Evolutionary conservation across 306 rosid genomes (phyloP).

Genomic region (Prunus armeniaca): DNA sequence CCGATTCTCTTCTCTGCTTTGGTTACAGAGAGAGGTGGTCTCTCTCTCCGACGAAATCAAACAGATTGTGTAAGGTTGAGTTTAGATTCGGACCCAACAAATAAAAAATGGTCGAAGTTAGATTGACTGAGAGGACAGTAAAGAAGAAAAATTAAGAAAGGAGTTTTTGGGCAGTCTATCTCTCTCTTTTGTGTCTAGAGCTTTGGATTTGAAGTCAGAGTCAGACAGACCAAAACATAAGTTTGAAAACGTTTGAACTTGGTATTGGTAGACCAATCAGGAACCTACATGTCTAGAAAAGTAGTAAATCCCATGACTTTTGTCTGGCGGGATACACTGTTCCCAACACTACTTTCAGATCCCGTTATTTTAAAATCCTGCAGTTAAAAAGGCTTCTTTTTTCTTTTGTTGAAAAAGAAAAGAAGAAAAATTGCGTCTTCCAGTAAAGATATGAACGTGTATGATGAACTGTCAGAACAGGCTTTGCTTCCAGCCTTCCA

Average conservation of each 20-base stretch:
- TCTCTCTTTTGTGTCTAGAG: not conserved
- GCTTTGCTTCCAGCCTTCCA: no score
- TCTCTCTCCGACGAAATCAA: not conserved
- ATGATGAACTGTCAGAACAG: no score
- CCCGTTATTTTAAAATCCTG: not conserved
- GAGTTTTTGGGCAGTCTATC: not conserved
- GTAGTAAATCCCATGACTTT: not conserved
- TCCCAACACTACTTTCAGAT: not conserved
- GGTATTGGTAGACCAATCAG: constrained; percentile 2
- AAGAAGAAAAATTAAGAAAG: not conserved
- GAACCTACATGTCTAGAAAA: not conserved
- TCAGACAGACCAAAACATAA: not conserved
- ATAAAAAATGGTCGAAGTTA: no score
- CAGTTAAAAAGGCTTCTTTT: not conserved
- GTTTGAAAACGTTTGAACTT: constrained; percentile 6
- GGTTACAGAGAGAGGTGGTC: no score
- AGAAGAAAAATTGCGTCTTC: no score
- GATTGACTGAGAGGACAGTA: not conserved
- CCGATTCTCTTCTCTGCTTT: not conserved
- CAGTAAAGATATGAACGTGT: no score
- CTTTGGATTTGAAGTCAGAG: not conserved
- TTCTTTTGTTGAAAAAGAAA: not conserved
- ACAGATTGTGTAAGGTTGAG: not conserved
- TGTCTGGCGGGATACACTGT: not conserved
- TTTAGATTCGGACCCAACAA: no score